phyloP scores from a whole-genome alignment of 371 early-diverging fungal genomes.

The Globomyces sp. region DNA sequence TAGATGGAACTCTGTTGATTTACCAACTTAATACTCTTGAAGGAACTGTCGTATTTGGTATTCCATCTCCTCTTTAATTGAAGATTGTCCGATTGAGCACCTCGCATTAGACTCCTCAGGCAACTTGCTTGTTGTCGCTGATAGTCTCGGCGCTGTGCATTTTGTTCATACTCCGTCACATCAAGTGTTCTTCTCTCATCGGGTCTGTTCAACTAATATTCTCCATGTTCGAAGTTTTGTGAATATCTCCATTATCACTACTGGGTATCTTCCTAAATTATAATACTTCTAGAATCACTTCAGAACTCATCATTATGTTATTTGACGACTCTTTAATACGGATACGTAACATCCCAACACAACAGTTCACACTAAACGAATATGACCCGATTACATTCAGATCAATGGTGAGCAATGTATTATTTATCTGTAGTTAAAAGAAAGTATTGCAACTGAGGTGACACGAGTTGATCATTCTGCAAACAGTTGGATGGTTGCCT shows the following conservation, averaged over 20 bases:
- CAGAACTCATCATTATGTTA: neutral
- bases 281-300: neutral
- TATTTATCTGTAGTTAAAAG: too few relatives aligned
- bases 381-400: too few relatives aligned
- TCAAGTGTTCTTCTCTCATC: neutral
- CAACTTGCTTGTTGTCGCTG: neutral
- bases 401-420: too few relatives aligned
- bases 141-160: neutral
- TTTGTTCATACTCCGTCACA: neutral
- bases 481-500: too few relatives aligned
- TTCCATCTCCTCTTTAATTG: neutral
- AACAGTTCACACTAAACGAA: too few relatives aligned
- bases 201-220: neutral
- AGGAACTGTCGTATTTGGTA: too few relatives aligned
- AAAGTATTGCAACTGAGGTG: too few relatives aligned
- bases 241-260: neutral
- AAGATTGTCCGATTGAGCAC: conserved; percentile 9
- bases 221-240: neutral
- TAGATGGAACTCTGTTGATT: too few relatives aligned
- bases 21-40: too few relatives aligned
- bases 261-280: neutral
- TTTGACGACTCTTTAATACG: neutral
- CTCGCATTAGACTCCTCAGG: neutral
- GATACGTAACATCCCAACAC: neutral
- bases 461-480: too few relatives aligned